Evolutionary conservation across 1,284 basidiomycete genomes (phyloP).

Genomic region (Dichomitus squalens): DNA sequence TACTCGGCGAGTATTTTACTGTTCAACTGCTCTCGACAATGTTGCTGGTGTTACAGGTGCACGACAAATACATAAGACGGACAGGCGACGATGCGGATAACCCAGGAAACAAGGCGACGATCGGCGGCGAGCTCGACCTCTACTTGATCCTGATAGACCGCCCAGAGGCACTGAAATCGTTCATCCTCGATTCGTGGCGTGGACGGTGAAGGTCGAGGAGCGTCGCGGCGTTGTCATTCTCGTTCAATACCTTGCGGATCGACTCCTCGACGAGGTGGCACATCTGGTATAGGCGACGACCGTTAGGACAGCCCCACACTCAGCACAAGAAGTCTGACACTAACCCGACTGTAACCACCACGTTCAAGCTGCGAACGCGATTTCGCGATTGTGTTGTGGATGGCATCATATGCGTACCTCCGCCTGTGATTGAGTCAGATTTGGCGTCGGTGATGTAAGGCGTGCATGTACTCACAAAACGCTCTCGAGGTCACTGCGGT

Average conservation of each 20-base stretch:
- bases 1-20: slow-evolving; percentile 10
- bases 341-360: slow-evolving; percentile 75
- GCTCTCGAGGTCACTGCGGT: slow-evolving; percentile 65
- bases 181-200: slow-evolving; percentile 17
- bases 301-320: not conserved
- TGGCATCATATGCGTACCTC: slow-evolving; percentile 74
- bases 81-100: slow-evolving; percentile 9
- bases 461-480: slow-evolving; percentile 55
- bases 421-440: slow-evolving; percentile 42
- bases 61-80: slow-evolving; percentile 4
- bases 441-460: slow-evolving; percentile 1
- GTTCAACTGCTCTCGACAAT: slow-evolving; percentile 5
- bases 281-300: slow-evolving; percentile 43
- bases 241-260: slow-evolving; percentile 66
- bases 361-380: slow-evolving; percentile 63
- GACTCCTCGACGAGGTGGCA: slow-evolving; percentile 72
- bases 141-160: slow-evolving; percentile 36
- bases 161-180: slow-evolving; percentile 25
- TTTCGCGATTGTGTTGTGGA: slow-evolving; percentile 76
- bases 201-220: slow-evolving; percentile 64
- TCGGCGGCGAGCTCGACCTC: not conserved
- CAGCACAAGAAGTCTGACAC: slow-evolving; percentile 29
- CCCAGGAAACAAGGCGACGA: slow-evolving; percentile 4
- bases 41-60: slow-evolving; percentile 29
- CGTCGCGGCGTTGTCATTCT: slow-evolving; percentile 61